Evolutionary conservation across 108 stramenopile species (phyloP).

Genomic region (Fragilaria crotonensis): DNA sequence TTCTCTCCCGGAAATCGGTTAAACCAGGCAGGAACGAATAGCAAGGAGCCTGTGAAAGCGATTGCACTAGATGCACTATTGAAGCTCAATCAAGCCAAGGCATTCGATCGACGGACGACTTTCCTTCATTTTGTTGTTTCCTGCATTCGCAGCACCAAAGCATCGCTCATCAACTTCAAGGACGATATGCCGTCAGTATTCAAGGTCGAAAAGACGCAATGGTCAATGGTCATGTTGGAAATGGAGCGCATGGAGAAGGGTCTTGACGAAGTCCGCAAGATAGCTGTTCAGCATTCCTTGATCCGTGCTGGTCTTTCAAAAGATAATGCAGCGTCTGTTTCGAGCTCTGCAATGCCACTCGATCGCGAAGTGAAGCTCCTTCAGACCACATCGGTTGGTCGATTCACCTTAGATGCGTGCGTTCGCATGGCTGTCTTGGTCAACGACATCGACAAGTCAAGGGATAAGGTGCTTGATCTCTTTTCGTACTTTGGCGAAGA

Average conservation of each 20-base stretch:
- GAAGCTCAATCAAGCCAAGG: conserved; percentile 78
- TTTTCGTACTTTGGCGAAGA: conserved; percentile 4
- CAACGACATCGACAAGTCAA: neutral
- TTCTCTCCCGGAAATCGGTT: conserved; percentile 66
- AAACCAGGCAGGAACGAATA: conserved; percentile 44
- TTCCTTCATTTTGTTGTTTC: conserved; percentile 75
- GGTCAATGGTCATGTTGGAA: conserved; percentile 37
- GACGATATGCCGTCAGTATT: conserved; percentile 41
- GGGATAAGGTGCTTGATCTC: neutral
- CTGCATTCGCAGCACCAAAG: conserved; percentile 47
- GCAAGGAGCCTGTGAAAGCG: conserved; percentile 42
- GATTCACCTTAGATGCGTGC: neutral
- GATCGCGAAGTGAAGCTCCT: neutral
- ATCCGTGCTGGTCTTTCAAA: neutral
- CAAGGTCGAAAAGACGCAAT: conserved; percentile 41
- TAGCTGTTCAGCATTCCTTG: conserved; percentile 21
- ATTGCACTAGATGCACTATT: conserved; percentile 75
- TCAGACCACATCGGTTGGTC: neutral
- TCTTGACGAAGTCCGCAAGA: conserved; percentile 34
- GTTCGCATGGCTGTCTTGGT: neutral
- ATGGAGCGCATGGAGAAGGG: conserved; percentile 33
- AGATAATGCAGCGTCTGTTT: neutral
- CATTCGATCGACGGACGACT: conserved; percentile 78
- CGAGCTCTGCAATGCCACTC: neutral
- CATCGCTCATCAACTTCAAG: conserved; percentile 36